A percentile compares a stretch with the other conserved stretches of the same genome.
phyloP scores from a whole-genome alignment of 2,329 filamentous ascomycete species.

The Penicillium sp. region DNA sequence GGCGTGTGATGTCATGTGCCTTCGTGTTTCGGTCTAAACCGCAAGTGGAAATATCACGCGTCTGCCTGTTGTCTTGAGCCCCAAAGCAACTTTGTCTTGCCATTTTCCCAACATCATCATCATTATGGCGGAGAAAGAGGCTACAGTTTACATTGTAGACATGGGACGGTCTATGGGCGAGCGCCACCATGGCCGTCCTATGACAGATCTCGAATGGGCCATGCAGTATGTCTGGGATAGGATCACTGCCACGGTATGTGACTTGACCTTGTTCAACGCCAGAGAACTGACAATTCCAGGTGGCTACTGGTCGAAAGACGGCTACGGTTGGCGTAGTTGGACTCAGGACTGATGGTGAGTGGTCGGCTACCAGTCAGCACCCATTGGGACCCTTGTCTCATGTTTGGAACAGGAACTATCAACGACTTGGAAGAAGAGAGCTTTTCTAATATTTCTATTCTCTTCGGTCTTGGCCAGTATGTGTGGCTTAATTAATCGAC shows the following conservation, averaged over 20 bases:
- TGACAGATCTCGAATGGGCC: slow-evolving; percentile 78
- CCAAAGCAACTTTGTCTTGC: slow-evolving; percentile 6
- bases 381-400: slow-evolving; percentile 5
- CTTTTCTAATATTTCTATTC: slow-evolving; percentile 72
- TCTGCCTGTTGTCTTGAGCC: slow-evolving; percentile 27
- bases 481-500: slow-evolving; percentile 26
- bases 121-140: slow-evolving; percentile 84
- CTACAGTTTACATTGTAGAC: slow-evolving; percentile 84
- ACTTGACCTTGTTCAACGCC: neutral
- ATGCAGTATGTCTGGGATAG: slow-evolving; percentile 95
- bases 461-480: slow-evolving; percentile 57
- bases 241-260: slow-evolving; percentile 61
- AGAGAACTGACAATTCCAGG: slow-evolving; percentile 27
- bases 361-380: neutral
- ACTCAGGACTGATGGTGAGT: slow-evolving; percentile 61
- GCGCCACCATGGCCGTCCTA: slow-evolving; percentile 58
- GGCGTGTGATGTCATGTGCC: slow-evolving; percentile 34
- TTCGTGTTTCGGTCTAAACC: slow-evolving; percentile 27
- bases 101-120: slow-evolving; percentile 2
- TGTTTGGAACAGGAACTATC: slow-evolving; percentile 45
- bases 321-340: slow-evolving; percentile 70
- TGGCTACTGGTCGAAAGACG: slow-evolving; percentile 63
- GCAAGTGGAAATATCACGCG: slow-evolving; percentile 35
- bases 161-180: slow-evolving; percentile 76
- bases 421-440: slow-evolving; percentile 60